Evolutionary conservation across 257 asterid genomes (phyloP).

Genomic region (Striga asiatica): DNA sequence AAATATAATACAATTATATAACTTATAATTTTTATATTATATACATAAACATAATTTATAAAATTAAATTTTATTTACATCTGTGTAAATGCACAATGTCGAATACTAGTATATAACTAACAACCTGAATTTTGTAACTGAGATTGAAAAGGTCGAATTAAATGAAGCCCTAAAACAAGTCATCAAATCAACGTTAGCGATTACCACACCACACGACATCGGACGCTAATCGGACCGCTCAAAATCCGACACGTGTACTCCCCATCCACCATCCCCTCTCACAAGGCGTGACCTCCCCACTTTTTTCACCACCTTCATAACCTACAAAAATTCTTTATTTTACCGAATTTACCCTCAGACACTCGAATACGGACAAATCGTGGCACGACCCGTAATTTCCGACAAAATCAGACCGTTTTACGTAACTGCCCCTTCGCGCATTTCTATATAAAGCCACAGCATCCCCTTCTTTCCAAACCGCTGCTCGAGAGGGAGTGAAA

Average conservation of each 20-base stretch:
- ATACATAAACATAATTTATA: no score
- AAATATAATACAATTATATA: no score
- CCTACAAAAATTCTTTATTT: no score
- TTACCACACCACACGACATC: not conserved
- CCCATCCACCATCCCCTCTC: slow-evolving; percentile 18
- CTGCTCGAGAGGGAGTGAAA: slow-evolving; percentile 34
- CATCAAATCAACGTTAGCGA: slow-evolving; percentile 14
- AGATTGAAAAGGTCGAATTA: no score
- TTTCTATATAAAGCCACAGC: slow-evolving; percentile 41
- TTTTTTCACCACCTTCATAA: slow-evolving; percentile 14
- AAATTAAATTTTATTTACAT: no score
- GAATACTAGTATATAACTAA: no score
- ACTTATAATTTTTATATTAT: no score
- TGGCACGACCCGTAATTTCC: slow-evolving; percentile 42
- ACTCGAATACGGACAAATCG: slow-evolving; percentile 11
- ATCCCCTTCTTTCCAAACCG: slow-evolving; percentile 34
- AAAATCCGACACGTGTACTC: slow-evolving; percentile 19
- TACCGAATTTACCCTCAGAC: slow-evolving; percentile 14
- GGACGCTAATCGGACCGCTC: not conserved
- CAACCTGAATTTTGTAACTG: no score
- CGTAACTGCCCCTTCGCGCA: slow-evolving; percentile 6
- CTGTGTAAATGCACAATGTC: no score
- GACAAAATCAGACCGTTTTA: slow-evolving; percentile 10
- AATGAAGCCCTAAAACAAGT: not conserved
- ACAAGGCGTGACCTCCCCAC: slow-evolving; percentile 23